Evolutionary conservation across 495 filamentous ascomycete species (phyloP), one percentile per base, ranked within the genome.

Genomic region (Podospora comata): DNA sequence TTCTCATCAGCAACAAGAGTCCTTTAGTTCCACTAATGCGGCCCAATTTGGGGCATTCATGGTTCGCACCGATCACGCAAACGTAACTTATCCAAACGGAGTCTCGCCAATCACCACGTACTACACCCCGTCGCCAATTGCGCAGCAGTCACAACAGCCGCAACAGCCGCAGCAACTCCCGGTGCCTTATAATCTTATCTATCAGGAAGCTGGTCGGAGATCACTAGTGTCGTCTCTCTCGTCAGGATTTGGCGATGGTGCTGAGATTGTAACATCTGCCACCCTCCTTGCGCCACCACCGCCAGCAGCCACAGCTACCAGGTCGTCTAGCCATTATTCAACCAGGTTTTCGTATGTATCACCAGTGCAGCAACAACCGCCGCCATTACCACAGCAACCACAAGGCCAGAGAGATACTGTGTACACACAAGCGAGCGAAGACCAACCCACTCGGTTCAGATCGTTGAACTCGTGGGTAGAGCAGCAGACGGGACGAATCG

Each of bases 391-490:
- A 16, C 30, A 9, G 55, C 39, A 48, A 16, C 39, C 7, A 48
- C 23, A 23, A 11, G 64, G 65, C 30, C 74, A 71, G 44, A 74
- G 82, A 55, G 80, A 83, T 44, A 82, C 84, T 0, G 67, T 84
- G 18, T 84, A 82, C 72, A 85, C 84, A 0, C 72, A 78, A 63
- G 69, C 77, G n/a, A 82, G 79, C 65, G 79, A 82, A 64, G 85
- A 85, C 62, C 72, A 74, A 32, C 81, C 82, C 16, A 80, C 87
- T 18, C 81, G 83, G 19, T 90, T 88, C 72, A 82, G 86, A 28
- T 81, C 80, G 9, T 78, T 90, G 63, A 79, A 78, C 59, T 86
- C 83, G 16, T 90, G 88, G 88, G 87, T 90, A 2, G 80, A 84
- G 70, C 84, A 89, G 68, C 88, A 90, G 70, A 76, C 76, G 30